Base-by-base conservation (phyloP, 139 green algal species). In the Closterium sp. region DNA sequence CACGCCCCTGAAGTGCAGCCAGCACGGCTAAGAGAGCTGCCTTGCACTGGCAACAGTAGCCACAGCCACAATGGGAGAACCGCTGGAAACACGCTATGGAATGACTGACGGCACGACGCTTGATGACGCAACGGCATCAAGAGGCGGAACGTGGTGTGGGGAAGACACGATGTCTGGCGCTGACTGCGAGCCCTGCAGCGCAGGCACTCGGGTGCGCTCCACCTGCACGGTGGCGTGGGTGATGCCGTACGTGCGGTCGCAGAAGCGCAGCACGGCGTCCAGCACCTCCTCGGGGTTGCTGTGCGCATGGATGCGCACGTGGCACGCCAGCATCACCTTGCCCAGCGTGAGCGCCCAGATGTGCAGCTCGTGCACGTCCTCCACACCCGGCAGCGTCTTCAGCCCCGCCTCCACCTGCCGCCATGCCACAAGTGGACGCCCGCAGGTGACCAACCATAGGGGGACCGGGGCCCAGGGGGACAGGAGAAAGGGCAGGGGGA, bases 331-430 rank as follows among this genome's bases (percentile, higher is more conserved):
- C 90, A 92, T 33, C 0, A 92, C 66, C 69, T 94, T 94, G 87
- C 91, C 88, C 88, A 90, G 33, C 8, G 95, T 97, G 32, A 99
- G 95, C 87, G 92, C 94, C 97, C 97, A 99, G 28, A 99, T 95
- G 93, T 99, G 97, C 86, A 99, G 94, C 94, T 99, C 97, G 91
- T 98, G 95, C 16, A 98, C 95, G n/a, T 96, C 94, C 38, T 92
- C 85, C 55, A 99, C 96, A 33, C 96, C 97, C 0, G 95, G 84
- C 35, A 98, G 92, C 95, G 34, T n/a, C 87, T 35, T 30, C 32
- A 93, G 35, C n/a, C 89, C 89, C 25, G 90, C n/a, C 64, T 91
- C 55, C 38, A 93, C 21, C 89, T 94, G 91, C 91, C 33, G 30
- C 8, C 30, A n/a, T 86, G 10, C 19, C 12, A 19, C 33, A 88